Evolutionary conservation across 176 grass and related monocot genomes (phyloP).

Genomic region (Puya raimondii): DNA sequence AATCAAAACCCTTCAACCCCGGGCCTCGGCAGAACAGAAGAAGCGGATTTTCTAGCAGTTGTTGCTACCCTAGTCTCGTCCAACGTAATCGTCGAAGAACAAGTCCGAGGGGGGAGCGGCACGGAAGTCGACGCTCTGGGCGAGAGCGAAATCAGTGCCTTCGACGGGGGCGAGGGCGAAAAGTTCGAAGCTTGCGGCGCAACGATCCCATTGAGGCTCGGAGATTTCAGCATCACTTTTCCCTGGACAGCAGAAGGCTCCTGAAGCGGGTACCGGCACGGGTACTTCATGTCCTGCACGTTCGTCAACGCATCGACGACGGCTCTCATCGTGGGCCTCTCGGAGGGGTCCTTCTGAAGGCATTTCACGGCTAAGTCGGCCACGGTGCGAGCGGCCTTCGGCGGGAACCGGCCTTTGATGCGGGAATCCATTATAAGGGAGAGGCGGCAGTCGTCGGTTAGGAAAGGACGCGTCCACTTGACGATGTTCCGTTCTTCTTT

Average conservation of each 20-base stretch:
- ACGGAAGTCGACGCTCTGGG: constrained; percentile 50
- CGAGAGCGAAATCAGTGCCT: constrained; percentile 18
- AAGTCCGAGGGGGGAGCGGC: constrained; percentile 43
- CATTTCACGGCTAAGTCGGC: constrained; percentile 77
- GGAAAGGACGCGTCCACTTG: constrained; percentile 82
- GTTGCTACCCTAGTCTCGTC: constrained; percentile 44
- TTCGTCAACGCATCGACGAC: constrained; percentile 51
- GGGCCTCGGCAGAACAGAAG: constrained; percentile 33
- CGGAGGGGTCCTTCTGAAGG: constrained; percentile 69
- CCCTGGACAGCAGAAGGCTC: constrained; percentile 56
- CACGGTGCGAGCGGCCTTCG: constrained; percentile 71
- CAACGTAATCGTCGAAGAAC: constrained; percentile 41
- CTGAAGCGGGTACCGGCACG: constrained; percentile 65
- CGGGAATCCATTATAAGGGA: constrained; percentile 90
- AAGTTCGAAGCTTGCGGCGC: constrained; percentile 40
- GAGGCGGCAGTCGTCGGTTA: constrained; percentile 78
- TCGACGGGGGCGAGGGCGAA: constrained; percentile 38
- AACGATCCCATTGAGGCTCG: constrained; percentile 68
- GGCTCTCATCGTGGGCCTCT: constrained; percentile 80
- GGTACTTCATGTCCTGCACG: constrained; percentile 82
- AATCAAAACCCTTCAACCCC: constrained; percentile 84
- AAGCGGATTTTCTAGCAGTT: constrained; percentile 36
- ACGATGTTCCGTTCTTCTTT: constrained; percentile 88
- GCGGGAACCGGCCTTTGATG: constrained; percentile 86
- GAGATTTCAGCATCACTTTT: constrained; percentile 87